These are phyloP conservation scores for Planoprotostelium fungivorum DNA, from an alignment of 78 protist genomes.

Conservation along the genomic window DNA sequence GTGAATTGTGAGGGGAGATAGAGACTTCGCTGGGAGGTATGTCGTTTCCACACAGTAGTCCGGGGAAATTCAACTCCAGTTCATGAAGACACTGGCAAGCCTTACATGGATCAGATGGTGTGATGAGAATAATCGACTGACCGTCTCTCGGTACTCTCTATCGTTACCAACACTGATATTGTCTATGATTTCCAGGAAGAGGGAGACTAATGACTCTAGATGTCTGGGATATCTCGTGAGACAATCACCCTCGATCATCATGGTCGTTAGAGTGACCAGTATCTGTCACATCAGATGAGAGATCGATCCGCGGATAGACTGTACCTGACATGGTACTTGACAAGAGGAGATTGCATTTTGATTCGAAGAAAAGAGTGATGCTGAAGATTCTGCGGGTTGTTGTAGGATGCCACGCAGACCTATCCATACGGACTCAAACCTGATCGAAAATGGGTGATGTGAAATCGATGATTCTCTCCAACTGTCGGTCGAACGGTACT, in stretches of 20 bases:
- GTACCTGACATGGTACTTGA: not conserved
- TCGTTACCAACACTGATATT: not conserved
- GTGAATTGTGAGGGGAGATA: not conserved
- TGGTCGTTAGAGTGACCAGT: not conserved
- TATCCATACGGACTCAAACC: not conserved
- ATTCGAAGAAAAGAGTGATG: not conserved
- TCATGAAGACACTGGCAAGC: not conserved
- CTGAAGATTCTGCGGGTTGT: not conserved
- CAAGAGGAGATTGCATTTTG: not conserved
- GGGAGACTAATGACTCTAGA: not conserved
- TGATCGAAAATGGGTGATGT: too few relatives aligned
- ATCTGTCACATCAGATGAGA: not conserved
- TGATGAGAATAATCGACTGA: not conserved
- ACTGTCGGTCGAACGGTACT: too few relatives aligned
- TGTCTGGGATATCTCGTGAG: not conserved
- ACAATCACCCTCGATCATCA: not conserved
- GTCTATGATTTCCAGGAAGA: not conserved
- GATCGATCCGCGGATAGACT: not conserved
- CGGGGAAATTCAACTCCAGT: not conserved
- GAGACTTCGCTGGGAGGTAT: not conserved
- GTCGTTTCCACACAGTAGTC: not conserved
- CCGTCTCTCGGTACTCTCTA: not conserved
- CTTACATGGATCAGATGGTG: not conserved
- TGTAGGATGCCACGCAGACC: not conserved
- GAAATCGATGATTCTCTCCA: not conserved